Base-by-base conservation (phyloP, 495 filamentous ascomycete species). In the Podospora pseudopauciseta region DNA sequence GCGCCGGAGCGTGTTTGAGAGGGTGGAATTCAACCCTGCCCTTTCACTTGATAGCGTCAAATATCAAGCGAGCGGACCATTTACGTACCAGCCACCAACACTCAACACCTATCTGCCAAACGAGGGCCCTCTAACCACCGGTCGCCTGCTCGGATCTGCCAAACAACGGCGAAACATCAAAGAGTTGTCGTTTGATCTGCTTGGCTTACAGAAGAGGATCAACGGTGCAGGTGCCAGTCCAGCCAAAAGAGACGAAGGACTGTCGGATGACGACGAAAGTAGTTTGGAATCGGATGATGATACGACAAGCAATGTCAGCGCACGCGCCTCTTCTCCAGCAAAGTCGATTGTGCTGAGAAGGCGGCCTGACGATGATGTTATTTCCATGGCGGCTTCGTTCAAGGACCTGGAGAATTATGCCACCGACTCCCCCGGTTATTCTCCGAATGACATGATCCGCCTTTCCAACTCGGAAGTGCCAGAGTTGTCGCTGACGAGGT, bases 281-380 rank as follows among this genome's bases (percentile, higher is more conserved):
- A 85, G 82, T 70, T 74, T 78, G 62, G 70, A 77, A 20, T 86
- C 84, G 18, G 83, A 85, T 63, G 80, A 81, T 58, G 85, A 86
- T 32, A 81, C 84, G 58, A 75, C 74, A 4, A 86, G 80, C 65
- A 79, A 81, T 62, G 72, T 72, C 0, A 77, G 75, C n/a, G 81
- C 81, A 20, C 81, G 80, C n/a, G 74, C 72, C 20, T 72, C 72
- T 2, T 83, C 81, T 11, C 81, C 82, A 5, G 77, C 78, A 5
- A 84, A 82, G 60, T 82, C 80, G 6, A 77, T 78, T 34, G 68
- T 79, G 59, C 72, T 75, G 20, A 73, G 73, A 49, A 72, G 78
- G 30, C 73, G 77, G 7, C 67, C 73, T 16, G 83, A 85, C 39
- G 82, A 84, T 44, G 83, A 84, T 54, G 78, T 77, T 26, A 74